Conservation (phyloP, 371 early-diverging fungal species). For the Apophysomyces trapeziformis region DNA sequence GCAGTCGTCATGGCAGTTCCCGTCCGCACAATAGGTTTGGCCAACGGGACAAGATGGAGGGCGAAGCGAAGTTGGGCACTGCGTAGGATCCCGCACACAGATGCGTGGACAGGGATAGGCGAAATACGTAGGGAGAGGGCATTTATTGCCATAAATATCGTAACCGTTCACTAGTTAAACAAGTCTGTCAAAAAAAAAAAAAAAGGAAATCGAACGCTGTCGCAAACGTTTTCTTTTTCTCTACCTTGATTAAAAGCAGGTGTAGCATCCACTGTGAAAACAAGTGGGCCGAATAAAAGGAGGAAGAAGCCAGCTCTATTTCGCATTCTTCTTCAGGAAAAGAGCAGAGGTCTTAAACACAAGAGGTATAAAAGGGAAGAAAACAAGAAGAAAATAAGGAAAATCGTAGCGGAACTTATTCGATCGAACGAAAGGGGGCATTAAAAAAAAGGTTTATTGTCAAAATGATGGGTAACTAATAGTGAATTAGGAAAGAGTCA, state of each 20-base stretch:
- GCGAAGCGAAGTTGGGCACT: constrained; percentile 35
- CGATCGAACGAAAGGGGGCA: not conserved
- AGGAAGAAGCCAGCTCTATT: not conserved
- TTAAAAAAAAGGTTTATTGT: not conserved
- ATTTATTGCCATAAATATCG: constrained; percentile 45
- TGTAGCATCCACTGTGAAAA: constrained; percentile 4
- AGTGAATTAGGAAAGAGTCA: not conserved
- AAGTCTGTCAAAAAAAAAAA: too few relatives aligned
- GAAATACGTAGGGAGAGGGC: constrained; percentile 44
- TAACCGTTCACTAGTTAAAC: constrained; percentile 48
- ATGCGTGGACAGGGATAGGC: constrained; percentile 52
- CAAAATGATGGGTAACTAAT: not conserved
- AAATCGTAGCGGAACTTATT: not conserved
- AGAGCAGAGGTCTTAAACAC: not conserved
- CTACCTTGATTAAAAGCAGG: constrained; percentile 24
- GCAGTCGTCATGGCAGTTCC: constrained; percentile 34
- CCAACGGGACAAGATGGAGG: constrained; percentile 36
- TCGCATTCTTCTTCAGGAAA: not conserved
- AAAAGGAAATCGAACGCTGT: too few relatives aligned
- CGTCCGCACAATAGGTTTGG: constrained; percentile 47
- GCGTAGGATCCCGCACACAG: constrained; percentile 52
- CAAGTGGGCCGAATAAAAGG: not conserved
- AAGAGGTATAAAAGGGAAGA: not conserved
- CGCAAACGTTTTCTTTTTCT: too few relatives aligned
- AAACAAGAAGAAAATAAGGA: not conserved